These are phyloP conservation scores for Solioccasus polychromus DNA, from an alignment of 768 basidiomycete species.

Conservation along the genomic window DNA sequence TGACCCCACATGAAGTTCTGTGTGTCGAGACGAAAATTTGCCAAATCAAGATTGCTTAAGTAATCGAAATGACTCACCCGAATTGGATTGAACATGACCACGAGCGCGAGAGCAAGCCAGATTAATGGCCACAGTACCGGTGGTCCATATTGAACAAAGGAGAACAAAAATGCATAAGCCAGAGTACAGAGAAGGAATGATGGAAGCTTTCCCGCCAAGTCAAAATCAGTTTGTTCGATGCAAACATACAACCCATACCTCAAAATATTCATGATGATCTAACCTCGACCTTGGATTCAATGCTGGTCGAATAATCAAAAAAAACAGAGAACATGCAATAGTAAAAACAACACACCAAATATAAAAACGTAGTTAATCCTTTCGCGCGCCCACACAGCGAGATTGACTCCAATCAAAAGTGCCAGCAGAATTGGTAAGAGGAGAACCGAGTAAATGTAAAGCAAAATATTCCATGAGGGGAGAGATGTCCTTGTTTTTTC, in stretches of 20 bases:
- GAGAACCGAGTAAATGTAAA: conserved; percentile 76
- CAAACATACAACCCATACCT: conserved; percentile 37
- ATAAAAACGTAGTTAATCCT: conserved; percentile 92
- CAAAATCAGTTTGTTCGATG: background rate
- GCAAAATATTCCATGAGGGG: conserved; percentile 66
- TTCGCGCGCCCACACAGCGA: conserved; percentile 70
- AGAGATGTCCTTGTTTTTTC: conserved; percentile 47
- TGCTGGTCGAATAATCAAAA: conserved; percentile 38
- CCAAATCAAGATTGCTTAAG: background rate
- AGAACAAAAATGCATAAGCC: conserved; percentile 80
- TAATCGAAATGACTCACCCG: conserved; percentile 39
- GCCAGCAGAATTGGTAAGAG: conserved; percentile 74
- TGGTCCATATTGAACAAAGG: conserved; percentile 63
- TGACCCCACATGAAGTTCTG: conserved; percentile 37
- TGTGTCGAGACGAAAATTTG: conserved; percentile 38
- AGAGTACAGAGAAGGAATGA: conserved; percentile 68
- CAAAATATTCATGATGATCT: conserved; percentile 77
- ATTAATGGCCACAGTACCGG: conserved; percentile 77
- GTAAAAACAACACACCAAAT: conserved; percentile 65
- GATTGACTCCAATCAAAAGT: conserved; percentile 75
- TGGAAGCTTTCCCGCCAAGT: conserved; percentile 54
- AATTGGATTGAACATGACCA: conserved; percentile 73
- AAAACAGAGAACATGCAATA: background rate
- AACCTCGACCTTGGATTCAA: conserved; percentile 67
- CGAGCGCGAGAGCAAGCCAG: conserved; percentile 67